Conservation (phyloP, 176 grass and related monocot species). For the Hordeum vulgare region MorexV3_pseudomolecules_assembly NC_058521.1:45843204-45843703, state of each 20-base stretch:
- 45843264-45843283: not conserved
- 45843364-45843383: not conserved
- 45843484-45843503: not conserved
- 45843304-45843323: not conserved
- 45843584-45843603: not conserved
- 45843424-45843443: not conserved
- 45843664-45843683: no score
- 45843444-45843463: not conserved
- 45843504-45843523: not conserved
- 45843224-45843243: conserved; percentile 35
- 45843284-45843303: not conserved
- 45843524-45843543: not conserved
- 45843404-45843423: not conserved
- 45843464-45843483: not conserved
- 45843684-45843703: no score
- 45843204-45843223: conserved; percentile 93
- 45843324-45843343: not conserved
- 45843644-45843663: not conserved
- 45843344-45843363: not conserved
- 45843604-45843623: not conserved
- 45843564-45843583: not conserved
- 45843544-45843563: not conserved
- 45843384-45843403: not conserved
- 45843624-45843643: not conserved
- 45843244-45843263: not conserved